A percentile compares a stretch with the other conserved stretches of the same genome.
Evolutionary conservation across 139 green algal species (phyloP).

Genomic region (Coelastrella sp.): DNA sequence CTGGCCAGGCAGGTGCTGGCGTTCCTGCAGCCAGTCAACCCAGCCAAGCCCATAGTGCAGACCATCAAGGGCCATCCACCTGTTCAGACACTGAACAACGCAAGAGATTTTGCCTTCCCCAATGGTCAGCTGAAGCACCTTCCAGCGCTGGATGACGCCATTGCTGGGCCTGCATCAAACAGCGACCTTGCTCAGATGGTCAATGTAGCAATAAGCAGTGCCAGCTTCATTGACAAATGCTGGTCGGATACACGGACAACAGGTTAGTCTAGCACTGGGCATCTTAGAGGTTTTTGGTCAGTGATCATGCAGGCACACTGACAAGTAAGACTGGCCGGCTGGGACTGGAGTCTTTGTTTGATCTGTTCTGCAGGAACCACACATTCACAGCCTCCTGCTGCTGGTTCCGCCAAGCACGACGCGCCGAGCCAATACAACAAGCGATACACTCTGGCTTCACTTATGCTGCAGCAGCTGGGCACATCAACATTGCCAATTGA

Average conservation of each 20-base stretch:
- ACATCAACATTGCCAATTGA: neutral
- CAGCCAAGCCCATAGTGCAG: neutral
- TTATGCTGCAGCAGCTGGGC: conserved; percentile 2
- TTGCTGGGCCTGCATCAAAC: neutral
- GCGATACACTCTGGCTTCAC: neutral
- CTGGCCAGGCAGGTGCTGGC: neutral
- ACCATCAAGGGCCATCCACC: neutral
- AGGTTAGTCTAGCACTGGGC: neutral
- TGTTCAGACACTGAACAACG: conserved; percentile 5
- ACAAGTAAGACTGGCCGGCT: neutral
- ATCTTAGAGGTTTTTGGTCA: neutral
- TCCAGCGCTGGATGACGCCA: neutral
- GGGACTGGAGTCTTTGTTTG: neutral
- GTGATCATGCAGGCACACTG: neutral
- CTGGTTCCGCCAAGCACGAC: neutral
- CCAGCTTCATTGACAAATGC: neutral
- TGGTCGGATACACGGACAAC: neutral
- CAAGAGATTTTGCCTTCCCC: neutral
- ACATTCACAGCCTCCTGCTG: neutral
- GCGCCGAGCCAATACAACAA: neutral
- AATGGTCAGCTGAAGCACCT: conserved; percentile 17
- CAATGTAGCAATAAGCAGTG: neutral
- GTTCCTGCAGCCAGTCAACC: neutral
- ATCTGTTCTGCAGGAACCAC: neutral
- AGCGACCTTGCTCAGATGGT: neutral